Evolutionary conservation across 495 filamentous ascomycete genomes (phyloP).

Genomic region (Penicillium mononematosum): DNA sequence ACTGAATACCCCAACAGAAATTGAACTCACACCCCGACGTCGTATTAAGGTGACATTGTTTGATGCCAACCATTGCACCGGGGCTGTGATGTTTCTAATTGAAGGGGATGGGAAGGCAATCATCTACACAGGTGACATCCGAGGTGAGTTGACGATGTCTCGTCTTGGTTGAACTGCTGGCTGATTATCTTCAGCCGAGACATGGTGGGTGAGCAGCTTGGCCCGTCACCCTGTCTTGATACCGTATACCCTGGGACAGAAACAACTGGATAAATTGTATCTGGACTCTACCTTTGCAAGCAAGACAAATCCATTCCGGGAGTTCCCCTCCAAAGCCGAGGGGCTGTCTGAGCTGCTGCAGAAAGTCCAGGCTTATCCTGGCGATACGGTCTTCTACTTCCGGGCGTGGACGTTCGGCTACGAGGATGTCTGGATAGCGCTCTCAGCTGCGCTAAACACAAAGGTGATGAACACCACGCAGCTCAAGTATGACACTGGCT

Average conservation of each 20-base stretch:
- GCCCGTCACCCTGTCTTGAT: conserved; percentile 69
- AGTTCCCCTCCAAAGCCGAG: conserved; percentile 62
- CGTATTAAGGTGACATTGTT: conserved; percentile 78
- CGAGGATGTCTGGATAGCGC: conserved; percentile 86
- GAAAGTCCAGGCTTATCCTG: conserved; percentile 67
- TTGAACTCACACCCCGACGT: conserved; percentile 69
- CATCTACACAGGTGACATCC: conserved; percentile 90
- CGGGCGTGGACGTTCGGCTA: conserved; percentile 92
- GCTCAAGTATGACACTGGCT: not conserved
- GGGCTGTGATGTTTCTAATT: conserved; percentile 93
- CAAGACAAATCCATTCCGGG: conserved; percentile 41
- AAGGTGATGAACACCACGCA: conserved; percentile 46
- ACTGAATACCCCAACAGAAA: conserved; percentile 72
- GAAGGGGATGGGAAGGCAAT: conserved; percentile 73
- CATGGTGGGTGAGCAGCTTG: conserved; percentile 67
- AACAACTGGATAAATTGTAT: conserved; percentile 74
- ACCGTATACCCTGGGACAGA: conserved; percentile 67
- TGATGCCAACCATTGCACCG: conserved; percentile 90
- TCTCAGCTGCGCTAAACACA: conserved; percentile 66
- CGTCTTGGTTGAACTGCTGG: not conserved
- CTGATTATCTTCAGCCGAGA: conserved; percentile 48
- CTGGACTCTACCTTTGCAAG: conserved; percentile 79
- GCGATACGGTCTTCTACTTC: conserved; percentile 78
- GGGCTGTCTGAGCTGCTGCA: conserved; percentile 72
- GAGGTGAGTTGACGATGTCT: conserved; percentile 51